Percentiles rank a stretch among this genome's conserved stretches.
phyloP scores from a whole-genome alignment of 139 green algal species.

The Asterochloris erici region DNA sequence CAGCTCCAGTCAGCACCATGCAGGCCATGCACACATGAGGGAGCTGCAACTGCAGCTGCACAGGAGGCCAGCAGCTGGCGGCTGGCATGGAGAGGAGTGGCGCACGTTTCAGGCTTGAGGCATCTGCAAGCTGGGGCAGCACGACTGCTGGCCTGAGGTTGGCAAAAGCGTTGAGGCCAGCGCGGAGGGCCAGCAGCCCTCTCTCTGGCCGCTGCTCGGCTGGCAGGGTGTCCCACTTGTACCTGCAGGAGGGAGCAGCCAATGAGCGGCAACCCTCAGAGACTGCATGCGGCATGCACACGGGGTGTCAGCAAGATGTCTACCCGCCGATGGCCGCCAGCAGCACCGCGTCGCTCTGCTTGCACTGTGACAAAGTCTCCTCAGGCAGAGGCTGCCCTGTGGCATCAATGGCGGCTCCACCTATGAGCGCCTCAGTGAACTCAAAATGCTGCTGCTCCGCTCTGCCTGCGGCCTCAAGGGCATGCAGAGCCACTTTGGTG shows the following conservation, averaged over 20 bases:
- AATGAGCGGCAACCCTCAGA: not conserved
- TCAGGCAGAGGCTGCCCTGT: constrained; percentile 82
- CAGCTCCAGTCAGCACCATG: no score
- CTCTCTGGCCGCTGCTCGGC: constrained; percentile 81
- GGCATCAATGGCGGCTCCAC: constrained; percentile 93
- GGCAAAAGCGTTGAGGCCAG: constrained; percentile 90
- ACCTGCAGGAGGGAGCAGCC: constrained; percentile 48
- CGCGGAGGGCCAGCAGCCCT: constrained; percentile 86
- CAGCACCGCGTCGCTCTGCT: constrained; percentile 86
- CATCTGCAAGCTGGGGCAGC: constrained; percentile 84
- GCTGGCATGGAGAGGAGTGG: no score
- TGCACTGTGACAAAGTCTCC: constrained; percentile 81
- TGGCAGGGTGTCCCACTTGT: constrained; percentile 97
- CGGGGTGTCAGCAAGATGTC: not conserved
- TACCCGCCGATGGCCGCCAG: constrained; percentile 89
- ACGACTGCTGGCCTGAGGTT: constrained; percentile 97
- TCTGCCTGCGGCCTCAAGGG: constrained; percentile 69
- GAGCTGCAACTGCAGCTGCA: no score
- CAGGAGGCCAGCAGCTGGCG: no score
- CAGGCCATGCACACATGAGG: no score
- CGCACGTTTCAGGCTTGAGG: constrained; percentile 87
- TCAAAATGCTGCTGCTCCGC: constrained; percentile 71
- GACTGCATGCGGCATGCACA: not conserved
- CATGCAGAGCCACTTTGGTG: constrained; percentile 72
- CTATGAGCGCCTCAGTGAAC: constrained; percentile 83